Evolutionary conservation across 2,329 filamentous ascomycete species (phyloP).

Genomic region (Ophiostoma quercus): DNA sequence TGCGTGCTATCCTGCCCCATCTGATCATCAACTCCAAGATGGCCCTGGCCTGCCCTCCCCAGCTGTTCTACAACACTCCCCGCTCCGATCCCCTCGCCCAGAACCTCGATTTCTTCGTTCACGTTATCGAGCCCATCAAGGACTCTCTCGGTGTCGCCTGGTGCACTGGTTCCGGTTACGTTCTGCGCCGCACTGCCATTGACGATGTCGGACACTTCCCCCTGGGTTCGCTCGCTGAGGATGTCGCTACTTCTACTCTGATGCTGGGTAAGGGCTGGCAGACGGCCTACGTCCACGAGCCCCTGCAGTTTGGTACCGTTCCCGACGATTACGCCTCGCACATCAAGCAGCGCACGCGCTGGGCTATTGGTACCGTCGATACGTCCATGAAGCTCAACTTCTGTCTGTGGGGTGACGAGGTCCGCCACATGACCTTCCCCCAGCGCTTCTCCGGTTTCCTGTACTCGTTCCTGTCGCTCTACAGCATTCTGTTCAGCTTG

Average conservation of each 20-base stretch:
- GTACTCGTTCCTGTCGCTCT: slow-evolving; percentile 43
- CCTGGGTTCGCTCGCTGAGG: slow-evolving; percentile 54
- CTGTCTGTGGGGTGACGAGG: slow-evolving; percentile 50
- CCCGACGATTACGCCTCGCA: slow-evolving; percentile 53
- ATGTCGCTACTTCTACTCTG: slow-evolving; percentile 54
- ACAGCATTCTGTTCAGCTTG: slow-evolving; percentile 44
- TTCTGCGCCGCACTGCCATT: slow-evolving; percentile 54
- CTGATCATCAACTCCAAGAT: slow-evolving; percentile 52
- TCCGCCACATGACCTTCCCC: slow-evolving; percentile 49
- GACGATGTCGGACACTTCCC: slow-evolving; percentile 59
- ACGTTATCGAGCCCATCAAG: slow-evolving; percentile 48
- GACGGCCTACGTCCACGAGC: slow-evolving; percentile 55
- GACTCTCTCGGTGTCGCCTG: slow-evolving; percentile 52
- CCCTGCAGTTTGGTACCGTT: slow-evolving; percentile 55
- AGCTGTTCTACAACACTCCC: slow-evolving; percentile 60
- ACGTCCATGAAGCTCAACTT: slow-evolving; percentile 57
- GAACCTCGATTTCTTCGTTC: slow-evolving; percentile 54
- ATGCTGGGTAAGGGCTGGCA: slow-evolving; percentile 58
- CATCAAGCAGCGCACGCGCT: slow-evolving; percentile 53
- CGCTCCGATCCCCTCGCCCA: slow-evolving; percentile 53
- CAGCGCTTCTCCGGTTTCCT: slow-evolving; percentile 57
- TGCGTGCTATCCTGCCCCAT: slow-evolving; percentile 56
- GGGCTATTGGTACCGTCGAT: slow-evolving; percentile 54
- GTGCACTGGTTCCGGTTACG: slow-evolving; percentile 60
- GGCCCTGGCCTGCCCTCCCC: slow-evolving; percentile 55